Conservation (phyloP, 2,329 filamentous ascomycete species). For the Pyricularia sp. region DNA sequence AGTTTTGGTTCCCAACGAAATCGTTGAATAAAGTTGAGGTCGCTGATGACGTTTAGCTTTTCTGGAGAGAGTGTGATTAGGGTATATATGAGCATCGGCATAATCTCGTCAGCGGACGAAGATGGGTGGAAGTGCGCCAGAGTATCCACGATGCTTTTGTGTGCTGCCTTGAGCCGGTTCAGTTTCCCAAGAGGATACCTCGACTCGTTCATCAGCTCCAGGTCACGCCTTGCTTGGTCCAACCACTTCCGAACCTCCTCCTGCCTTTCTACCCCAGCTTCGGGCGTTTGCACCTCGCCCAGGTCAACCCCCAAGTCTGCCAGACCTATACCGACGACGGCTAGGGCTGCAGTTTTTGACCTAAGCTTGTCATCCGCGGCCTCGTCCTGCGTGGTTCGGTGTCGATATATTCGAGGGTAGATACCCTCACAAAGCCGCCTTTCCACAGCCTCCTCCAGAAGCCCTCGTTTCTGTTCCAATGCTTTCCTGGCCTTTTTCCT, state of each 20-base stretch:
- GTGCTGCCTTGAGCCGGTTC: constrained; percentile 72
- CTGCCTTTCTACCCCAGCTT: constrained; percentile 44
- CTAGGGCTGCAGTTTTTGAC: constrained; percentile 82
- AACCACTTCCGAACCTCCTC: constrained; percentile 62
- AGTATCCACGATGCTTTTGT: constrained; percentile 91
- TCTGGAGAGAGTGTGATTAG: constrained; percentile 83
- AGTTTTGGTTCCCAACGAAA: constrained; percentile 80
- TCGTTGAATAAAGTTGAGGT: constrained; percentile 84
- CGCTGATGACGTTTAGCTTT: constrained; percentile 79
- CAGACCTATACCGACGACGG: constrained; percentile 81
- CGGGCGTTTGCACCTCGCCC: constrained; percentile 42
- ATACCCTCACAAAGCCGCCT: constrained; percentile 71
- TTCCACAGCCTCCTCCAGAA: constrained; percentile 86
- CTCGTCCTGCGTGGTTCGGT: constrained; percentile 84
- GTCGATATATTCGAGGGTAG: constrained; percentile 81
- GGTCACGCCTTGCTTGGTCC: constrained; percentile 53
- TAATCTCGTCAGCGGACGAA: constrained; percentile 91
- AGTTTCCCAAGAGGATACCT: constrained; percentile 85
- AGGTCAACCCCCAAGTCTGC: constrained; percentile 73
- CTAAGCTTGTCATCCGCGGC: constrained; percentile 88
- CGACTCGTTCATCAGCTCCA: constrained; percentile 74
- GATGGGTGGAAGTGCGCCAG: constrained; percentile 54
- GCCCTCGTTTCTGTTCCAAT: constrained; percentile 62
- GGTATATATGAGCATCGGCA: constrained; percentile 92
- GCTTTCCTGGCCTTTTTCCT: constrained; percentile 65